Conservation (phyloP, 768 basidiomycete species). For the Suillus tomentosus region DNA sequence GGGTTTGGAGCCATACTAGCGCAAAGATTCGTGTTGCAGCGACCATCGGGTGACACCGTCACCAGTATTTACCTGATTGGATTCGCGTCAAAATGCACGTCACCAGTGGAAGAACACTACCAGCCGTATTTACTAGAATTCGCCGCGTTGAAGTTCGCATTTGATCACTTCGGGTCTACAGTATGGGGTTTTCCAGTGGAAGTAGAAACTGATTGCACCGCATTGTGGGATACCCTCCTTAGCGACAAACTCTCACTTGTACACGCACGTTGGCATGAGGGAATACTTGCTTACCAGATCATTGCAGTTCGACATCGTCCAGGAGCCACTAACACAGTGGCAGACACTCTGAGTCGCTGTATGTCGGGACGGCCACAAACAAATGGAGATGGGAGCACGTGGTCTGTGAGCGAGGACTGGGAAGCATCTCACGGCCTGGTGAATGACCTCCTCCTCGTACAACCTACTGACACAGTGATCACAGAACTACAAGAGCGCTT, state of each 20-base stretch:
- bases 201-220: slow-evolving; percentile 29
- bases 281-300: slow-evolving; percentile 22
- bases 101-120: too few relatives aligned
- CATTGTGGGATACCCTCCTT: slow-evolving; percentile 25
- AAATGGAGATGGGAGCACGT: slow-evolving; percentile 31
- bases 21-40: too few relatives aligned
- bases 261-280: slow-evolving; percentile 33
- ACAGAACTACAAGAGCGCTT: too few relatives aligned
- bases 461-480: too few relatives aligned
- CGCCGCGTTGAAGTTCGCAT: too few relatives aligned
- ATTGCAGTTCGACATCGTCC: slow-evolving; percentile 24
- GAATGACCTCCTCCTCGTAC: slow-evolving; percentile 21
- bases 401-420: slow-evolving; percentile 34
- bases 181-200: slow-evolving; percentile 27
- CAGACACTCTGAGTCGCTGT: slow-evolving; percentile 31
- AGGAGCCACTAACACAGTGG: slow-evolving; percentile 26
- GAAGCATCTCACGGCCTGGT: slow-evolving; percentile 19
- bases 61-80: too few relatives aligned
- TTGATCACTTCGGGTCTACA: too few relatives aligned
- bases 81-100: too few relatives aligned
- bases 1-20: too few relatives aligned
- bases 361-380: slow-evolving; percentile 16
- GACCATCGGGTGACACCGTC: too few relatives aligned
- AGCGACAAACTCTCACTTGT: slow-evolving; percentile 1
- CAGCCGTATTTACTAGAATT: too few relatives aligned